Conservation (phyloP, 345 rosid genomes). For the Clarkia xantiana region DNA sequence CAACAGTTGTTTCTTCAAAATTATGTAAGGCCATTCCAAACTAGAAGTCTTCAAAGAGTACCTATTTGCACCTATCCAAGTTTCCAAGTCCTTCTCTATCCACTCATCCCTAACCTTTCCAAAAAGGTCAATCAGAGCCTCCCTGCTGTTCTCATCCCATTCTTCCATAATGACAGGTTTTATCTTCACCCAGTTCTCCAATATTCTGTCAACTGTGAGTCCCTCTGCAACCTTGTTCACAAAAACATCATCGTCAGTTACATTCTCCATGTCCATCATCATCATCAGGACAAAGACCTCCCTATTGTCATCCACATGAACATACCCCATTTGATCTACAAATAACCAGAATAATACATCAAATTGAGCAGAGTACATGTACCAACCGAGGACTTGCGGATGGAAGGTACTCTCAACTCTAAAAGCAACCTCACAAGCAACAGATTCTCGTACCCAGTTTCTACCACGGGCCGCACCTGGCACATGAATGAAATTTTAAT, state of each 20-base stretch:
- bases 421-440: constrained; percentile 64
- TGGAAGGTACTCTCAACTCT: constrained; percentile 55
- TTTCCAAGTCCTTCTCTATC: constrained; percentile 54
- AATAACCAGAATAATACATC: background rate
- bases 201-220: constrained; percentile 49
- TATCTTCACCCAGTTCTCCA: constrained; percentile 63
- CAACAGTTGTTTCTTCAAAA: too few species aligned
- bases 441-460: constrained; percentile 81
- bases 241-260: constrained; percentile 6
- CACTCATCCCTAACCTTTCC: constrained; percentile 90
- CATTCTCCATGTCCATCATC: background rate
- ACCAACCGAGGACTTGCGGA: constrained; percentile 66
- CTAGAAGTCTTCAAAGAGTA: constrained; percentile 4
- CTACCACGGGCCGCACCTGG: constrained; percentile 92
- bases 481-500: background rate
- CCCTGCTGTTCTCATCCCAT: constrained; percentile 63
- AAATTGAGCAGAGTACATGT: background rate
- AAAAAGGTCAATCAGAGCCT: constrained; percentile 50
- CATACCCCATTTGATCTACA: background rate
- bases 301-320: background rate
- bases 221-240: constrained; percentile 59
- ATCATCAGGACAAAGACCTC: constrained; percentile 6
- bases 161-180: constrained; percentile 73
- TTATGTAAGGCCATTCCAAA: too few species aligned
- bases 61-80: constrained; percentile 98